phyloP scores from a whole-genome alignment of 1,139 yeast species.

The Yamadazyma trypodendri region DNA sequence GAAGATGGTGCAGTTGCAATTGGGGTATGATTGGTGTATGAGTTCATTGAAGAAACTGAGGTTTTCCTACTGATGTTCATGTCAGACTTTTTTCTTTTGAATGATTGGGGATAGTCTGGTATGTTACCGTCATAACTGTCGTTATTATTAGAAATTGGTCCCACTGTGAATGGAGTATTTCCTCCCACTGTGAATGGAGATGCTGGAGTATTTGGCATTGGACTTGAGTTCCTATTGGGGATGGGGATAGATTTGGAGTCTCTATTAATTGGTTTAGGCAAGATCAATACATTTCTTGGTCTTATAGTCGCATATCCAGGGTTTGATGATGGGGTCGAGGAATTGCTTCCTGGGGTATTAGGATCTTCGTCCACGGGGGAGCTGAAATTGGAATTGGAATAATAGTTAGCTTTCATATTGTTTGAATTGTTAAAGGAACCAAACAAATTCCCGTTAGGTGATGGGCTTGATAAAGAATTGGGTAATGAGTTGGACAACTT shows the following conservation, averaged over 20 bases:
- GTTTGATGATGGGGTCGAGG: conserved; percentile 6
- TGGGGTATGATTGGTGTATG: conserved; percentile 6
- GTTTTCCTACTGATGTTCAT: conserved; percentile 19
- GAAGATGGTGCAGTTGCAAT: conserved; percentile 7
- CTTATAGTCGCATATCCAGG: no score
- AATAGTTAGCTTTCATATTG: conserved; percentile 5
- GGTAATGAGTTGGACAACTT: conserved; percentile 16
- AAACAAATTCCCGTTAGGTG: conserved; percentile 6
- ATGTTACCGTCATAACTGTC: conserved; percentile 17
- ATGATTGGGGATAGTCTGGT: conserved; percentile 23
- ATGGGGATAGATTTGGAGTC: conserved; percentile 27
- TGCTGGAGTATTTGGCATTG: conserved; percentile 18
- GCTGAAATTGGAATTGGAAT: conserved; percentile 12
- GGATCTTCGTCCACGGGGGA: conserved; percentile 13
- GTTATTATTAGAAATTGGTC: conserved; percentile 5
- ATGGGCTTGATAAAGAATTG: conserved; percentile 7
- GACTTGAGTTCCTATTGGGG: conserved; percentile 16
- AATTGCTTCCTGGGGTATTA: conserved; percentile 11
- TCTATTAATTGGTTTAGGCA: conserved; percentile 36
- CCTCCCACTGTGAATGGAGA: conserved; percentile 21
- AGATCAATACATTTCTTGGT: conserved; percentile 41
- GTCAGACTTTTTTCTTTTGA: conserved; percentile 46
- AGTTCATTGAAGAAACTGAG: conserved; percentile 16
- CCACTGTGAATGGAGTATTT: background rate
- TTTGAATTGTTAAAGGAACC: conserved; percentile 2